Evolutionary conservation across 148 eudicot genomes (phyloP), one percentile per base, ranked within the genome.

Genomic region (Selenicereus undatus): DNA sequence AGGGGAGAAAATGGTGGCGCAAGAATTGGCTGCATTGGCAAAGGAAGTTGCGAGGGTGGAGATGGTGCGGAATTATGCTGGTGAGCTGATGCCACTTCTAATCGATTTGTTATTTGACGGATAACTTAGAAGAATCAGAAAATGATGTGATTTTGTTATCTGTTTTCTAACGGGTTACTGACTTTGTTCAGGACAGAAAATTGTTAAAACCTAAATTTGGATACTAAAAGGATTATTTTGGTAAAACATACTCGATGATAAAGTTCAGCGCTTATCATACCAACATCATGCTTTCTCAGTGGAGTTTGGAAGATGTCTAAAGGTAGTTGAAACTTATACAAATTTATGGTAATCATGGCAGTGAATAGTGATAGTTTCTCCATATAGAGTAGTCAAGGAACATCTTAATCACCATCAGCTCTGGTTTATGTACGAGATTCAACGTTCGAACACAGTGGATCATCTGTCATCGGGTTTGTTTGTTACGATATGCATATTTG

Each of bases 11-110:
- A 80, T 89, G 78, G 82, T 84, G 89, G 91, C 87, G 73, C 91
- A 91, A 87, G 99, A 95, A 87, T 85, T 96, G 22, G 92, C 90
- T 54, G 86, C 93, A 16, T 90, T 96, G 58, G 99, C 98, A 0
- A 94, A 91, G 89, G 98, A 96, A 84, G 99, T 96, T 82, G 95
- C 93, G 17, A 88, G 95, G 90, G 94, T 96, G 29, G 97, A 92
- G 86, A 84, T 89, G 50, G 99, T 91, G 77, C 86, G 99, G 83
- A 75, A 68, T 64, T 96, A 96, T 29, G 97, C 97, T 11, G 99
- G 99, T 92, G 36, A 88, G 92, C 79, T 77, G 65, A 24, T 65
- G 11, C 29, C 9, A 17, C 18, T 48, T 70, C 29, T 21, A n/a
- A n/a, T 26, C 21, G 20, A 21, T 45, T 39, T 26, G 3, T 73